phyloP scores from a whole-genome alignment of 2,329 filamentous ascomycete species.

The Dactylellina drechsleri region DNA sequence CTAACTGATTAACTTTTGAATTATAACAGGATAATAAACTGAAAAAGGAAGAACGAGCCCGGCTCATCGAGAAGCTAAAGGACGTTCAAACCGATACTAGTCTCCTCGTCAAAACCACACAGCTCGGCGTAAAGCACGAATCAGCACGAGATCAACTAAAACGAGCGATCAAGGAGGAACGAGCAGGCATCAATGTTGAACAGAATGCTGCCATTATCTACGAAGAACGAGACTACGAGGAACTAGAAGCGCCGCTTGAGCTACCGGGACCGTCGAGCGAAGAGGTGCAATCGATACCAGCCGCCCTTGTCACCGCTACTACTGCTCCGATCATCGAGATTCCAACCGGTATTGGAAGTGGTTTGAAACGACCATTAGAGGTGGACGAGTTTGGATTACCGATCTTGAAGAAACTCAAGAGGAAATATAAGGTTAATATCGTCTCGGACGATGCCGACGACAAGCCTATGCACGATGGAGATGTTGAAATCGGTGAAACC shows the following conservation, averaged over 20 bases:
- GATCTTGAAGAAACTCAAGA: slow-evolving; percentile 83
- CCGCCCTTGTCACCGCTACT: slow-evolving; percentile 27
- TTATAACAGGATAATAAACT: slow-evolving; percentile 79
- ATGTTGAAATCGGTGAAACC: slow-evolving; percentile 52
- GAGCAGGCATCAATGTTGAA: slow-evolving; percentile 68
- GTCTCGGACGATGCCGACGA: slow-evolving; percentile 61
- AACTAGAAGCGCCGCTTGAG: slow-evolving; percentile 53
- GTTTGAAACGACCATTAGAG: slow-evolving; percentile 86
- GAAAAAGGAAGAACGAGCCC: slow-evolving; percentile 89
- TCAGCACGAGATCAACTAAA: slow-evolving; percentile 76
- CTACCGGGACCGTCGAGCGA: slow-evolving; percentile 29
- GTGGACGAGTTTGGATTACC: slow-evolving; percentile 81
- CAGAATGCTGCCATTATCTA: slow-evolving; percentile 68
- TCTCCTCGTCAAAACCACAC: slow-evolving; percentile 79
- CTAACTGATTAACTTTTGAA: slow-evolving; percentile 20
- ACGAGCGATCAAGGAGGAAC: slow-evolving; percentile 72
- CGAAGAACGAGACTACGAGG: slow-evolving; percentile 64
- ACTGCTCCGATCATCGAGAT: slow-evolving; percentile 2
- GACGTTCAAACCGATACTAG: slow-evolving; percentile 82
- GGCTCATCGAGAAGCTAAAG: slow-evolving; percentile 83
- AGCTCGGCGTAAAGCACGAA: slow-evolving; percentile 76
- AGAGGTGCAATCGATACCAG: slow-evolving; percentile 25
- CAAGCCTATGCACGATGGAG: slow-evolving; percentile 57
- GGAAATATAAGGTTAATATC: slow-evolving; percentile 67
- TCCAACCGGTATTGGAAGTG: slow-evolving; percentile 70